These are phyloP conservation scores for Penicillium sp. DNA, from an alignment of 2,329 filamentous ascomycete genomes.

Conservation along the genomic window DNA sequence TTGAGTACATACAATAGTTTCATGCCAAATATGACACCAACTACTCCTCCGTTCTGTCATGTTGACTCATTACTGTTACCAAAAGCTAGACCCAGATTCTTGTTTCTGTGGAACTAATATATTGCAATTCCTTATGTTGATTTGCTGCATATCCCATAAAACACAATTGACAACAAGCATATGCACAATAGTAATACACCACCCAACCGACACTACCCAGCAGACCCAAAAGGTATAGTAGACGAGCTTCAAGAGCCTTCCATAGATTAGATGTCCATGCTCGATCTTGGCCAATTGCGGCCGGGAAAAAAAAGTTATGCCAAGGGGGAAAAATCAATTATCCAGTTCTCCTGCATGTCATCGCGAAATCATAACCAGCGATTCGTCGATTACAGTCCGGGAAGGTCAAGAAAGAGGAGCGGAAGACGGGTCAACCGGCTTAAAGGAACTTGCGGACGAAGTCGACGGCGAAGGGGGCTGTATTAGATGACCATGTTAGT, in stretches of 20 bases:
- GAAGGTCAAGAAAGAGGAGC: not conserved
- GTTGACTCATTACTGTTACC: not conserved
- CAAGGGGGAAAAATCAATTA: constrained; percentile 1
- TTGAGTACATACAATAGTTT: not conserved
- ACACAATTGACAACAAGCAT: constrained; percentile 21
- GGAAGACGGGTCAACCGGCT: constrained; percentile 15
- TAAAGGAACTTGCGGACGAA: constrained; percentile 50
- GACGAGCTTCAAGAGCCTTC: not conserved
- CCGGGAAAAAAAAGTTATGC: not conserved
- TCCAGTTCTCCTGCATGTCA: constrained; percentile 2
- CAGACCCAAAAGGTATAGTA: constrained; percentile 3
- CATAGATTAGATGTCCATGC: not conserved
- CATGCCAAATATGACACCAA: not conserved
- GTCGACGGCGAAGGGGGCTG: constrained; percentile 51
- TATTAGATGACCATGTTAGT: not conserved
- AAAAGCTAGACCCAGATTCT: too few species aligned
- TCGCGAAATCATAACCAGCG: constrained; percentile 8
- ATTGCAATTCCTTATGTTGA: constrained; percentile 15
- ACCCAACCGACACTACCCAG: constrained; percentile 18
- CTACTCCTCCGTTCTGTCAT: not conserved
- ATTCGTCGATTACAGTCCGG: constrained; percentile 7
- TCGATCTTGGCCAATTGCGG: not conserved
- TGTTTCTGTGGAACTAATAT: not conserved
- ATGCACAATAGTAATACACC: constrained; percentile 40
- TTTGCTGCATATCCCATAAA: constrained; percentile 22